Conservation (phyloP, 345 rosid species). For the Raphanus raphanistrum region DNA sequence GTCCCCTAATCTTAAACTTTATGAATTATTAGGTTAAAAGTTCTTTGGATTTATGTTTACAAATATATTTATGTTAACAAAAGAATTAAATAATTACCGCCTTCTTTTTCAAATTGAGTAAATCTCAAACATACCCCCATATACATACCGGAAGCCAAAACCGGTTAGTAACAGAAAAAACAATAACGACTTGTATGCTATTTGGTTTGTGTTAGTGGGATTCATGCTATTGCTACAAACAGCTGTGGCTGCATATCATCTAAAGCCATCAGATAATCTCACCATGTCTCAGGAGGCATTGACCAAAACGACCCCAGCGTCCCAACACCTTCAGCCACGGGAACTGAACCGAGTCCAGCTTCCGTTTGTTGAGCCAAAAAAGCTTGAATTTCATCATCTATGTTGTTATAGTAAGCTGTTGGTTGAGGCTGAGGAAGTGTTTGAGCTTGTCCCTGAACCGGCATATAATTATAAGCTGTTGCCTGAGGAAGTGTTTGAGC, state of each 20-base stretch:
- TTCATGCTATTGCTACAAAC: neutral
- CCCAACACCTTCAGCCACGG: slow-evolving; percentile 17
- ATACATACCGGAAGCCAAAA: slow-evolving; percentile 22
- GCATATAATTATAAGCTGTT: neutral
- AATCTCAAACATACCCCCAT: neutral
- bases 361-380: slow-evolving; percentile 21
- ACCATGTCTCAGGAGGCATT: slow-evolving; percentile 36
- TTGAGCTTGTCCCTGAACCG: slow-evolving; percentile 42
- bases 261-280: slow-evolving; percentile 22
- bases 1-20: neutral
- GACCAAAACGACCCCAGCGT: slow-evolving; percentile 6
- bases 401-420: neutral
- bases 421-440: slow-evolving; percentile 16
- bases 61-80: no score
- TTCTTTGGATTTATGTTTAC: no score
- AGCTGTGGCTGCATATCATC: slow-evolving; percentile 2
- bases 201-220: slow-evolving; percentile 2
- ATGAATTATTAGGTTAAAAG: no score
- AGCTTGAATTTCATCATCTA: neutral
- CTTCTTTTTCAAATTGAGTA: neutral
- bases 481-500: slow-evolving; percentile 14
- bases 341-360: slow-evolving; percentile 16
- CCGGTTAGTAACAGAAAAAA: slow-evolving; percentile 11
- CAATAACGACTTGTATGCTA: neutral
- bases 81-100: neutral